Evolutionary conservation across 192 early-diverging fungal genomes (phyloP).

Genomic region (Rhizoclosmatium globosum): DNA sequence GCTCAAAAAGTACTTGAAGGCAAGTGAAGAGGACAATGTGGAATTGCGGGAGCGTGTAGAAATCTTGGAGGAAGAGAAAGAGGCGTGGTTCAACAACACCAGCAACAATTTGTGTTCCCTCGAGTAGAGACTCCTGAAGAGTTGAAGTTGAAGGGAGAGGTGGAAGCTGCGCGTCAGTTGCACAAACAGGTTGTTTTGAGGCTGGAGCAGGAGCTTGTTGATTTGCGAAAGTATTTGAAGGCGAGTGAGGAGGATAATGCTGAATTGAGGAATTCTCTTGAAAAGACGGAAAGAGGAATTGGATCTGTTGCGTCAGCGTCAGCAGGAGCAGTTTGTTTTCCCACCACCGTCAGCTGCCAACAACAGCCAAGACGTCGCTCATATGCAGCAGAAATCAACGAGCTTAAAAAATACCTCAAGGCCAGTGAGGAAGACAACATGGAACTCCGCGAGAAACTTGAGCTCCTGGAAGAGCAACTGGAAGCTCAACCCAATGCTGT

Average conservation of each 20-base stretch:
- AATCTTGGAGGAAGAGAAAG: conserved; percentile 18
- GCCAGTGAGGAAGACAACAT: conserved; percentile 27
- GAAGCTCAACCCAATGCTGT: neutral
- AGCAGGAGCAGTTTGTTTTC: no score
- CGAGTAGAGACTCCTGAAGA: no score
- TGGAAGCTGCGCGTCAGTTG: neutral
- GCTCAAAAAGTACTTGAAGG: conserved; percentile 17
- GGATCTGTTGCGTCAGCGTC: neutral
- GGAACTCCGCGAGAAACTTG: conserved; percentile 27
- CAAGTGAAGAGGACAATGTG: conserved; percentile 21
- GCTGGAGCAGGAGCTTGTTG: conserved; percentile 10
- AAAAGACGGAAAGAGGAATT: conserved; percentile 27
- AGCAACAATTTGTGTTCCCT: no score
- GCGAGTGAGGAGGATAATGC: neutral
- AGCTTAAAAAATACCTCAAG: conserved; percentile 27
- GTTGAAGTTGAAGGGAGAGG: neutral
- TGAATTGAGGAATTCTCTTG: conserved; percentile 11
- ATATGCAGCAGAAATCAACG: conserved; percentile 13
- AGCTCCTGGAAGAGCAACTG: conserved; percentile 8
- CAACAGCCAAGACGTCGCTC: no score
- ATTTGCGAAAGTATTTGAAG: conserved; percentile 17
- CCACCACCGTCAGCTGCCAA: no score
- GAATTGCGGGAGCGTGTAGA: conserved; percentile 30
- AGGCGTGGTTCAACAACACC: neutral
- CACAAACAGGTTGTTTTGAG: neutral